These are phyloP conservation scores for Trichoderma afroharzianum DNA, from an alignment of 2,329 filamentous ascomycete genomes.

Conservation along the genomic window DNA sequence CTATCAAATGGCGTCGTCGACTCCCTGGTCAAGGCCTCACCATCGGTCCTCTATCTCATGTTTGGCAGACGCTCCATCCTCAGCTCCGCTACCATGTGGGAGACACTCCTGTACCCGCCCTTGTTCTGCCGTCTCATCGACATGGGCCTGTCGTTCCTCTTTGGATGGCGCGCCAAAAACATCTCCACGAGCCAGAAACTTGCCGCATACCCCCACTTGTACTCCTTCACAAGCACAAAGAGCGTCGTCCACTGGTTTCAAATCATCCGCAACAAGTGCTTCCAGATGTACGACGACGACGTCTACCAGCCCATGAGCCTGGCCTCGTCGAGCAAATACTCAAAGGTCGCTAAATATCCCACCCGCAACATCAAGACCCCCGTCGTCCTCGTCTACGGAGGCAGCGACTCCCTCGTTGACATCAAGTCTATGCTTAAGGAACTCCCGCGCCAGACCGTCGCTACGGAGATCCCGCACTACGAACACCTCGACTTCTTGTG, in stretches of 20 bases:
- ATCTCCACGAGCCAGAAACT: slow-evolving; percentile 86
- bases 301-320: slow-evolving; percentile 72
- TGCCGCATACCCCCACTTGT: slow-evolving; percentile 91
- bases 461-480: slow-evolving; percentile 84
- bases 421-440: slow-evolving; percentile 90
- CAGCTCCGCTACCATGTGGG: slow-evolving; percentile 94
- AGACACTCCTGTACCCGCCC: slow-evolving; percentile 89
- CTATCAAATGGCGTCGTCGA: slow-evolving; percentile 88
- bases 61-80: slow-evolving; percentile 91
- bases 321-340: slow-evolving; percentile 73
- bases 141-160: slow-evolving; percentile 73
- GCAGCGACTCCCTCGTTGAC: slow-evolving; percentile 88
- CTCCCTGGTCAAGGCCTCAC: slow-evolving; percentile 88
- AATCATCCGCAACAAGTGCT: slow-evolving; percentile 92
- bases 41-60: slow-evolving; percentile 84
- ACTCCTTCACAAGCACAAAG: slow-evolving; percentile 95
- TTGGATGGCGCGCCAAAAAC: slow-evolving; percentile 83
- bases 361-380: slow-evolving; percentile 97
- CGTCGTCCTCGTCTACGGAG: slow-evolving; percentile 89
- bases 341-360: slow-evolving; percentile 93
- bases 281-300: slow-evolving; percentile 99
- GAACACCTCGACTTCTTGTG: slow-evolving; percentile 97
- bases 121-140: slow-evolving; percentile 90
- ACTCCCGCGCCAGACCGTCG: slow-evolving; percentile 77
- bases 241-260: slow-evolving; percentile 99